Conservation (phyloP, 352 stramenopile species). For the Globisporangium middletonii region DNA sequence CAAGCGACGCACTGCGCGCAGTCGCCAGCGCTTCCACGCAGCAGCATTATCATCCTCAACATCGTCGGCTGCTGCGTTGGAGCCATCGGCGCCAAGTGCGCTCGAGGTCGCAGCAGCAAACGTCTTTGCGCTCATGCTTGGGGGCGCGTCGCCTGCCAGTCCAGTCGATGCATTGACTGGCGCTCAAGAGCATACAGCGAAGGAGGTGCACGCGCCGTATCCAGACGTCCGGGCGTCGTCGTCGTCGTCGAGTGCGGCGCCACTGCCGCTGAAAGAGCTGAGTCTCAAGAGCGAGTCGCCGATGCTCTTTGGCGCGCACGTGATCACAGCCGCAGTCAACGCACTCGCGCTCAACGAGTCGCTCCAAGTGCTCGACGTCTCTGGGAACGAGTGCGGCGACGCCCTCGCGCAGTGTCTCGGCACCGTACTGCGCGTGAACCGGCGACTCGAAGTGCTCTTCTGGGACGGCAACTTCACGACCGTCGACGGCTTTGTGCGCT, state of each 20-base stretch:
- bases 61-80: not conserved
- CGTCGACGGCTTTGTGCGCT: slow-evolving; percentile 55
- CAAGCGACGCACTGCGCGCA: slow-evolving; percentile 21
- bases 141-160: slow-evolving; percentile 1
- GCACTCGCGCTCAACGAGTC: slow-evolving; percentile 31
- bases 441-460: slow-evolving; percentile 55
- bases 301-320: slow-evolving; percentile 47
- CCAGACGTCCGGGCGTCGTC: slow-evolving; percentile 1
- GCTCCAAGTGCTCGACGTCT: slow-evolving; percentile 66
- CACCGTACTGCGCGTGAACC: slow-evolving; percentile 42
- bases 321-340: slow-evolving; percentile 39
- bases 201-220: not conserved
- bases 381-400: slow-evolving; percentile 70
- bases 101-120: slow-evolving; percentile 40
- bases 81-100: slow-evolving; percentile 9
- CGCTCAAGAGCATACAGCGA: too few species aligned
- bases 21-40: slow-evolving; percentile 8
- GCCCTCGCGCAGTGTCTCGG: slow-evolving; percentile 41
- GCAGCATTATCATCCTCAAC: slow-evolving; percentile 1
- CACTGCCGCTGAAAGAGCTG: slow-evolving; percentile 44
- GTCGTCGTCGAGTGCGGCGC: slow-evolving; percentile 12
- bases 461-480: slow-evolving; percentile 77
- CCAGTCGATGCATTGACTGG: not conserved
- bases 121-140: slow-evolving; percentile 37
- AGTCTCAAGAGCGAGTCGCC: slow-evolving; percentile 41